These are phyloP conservation scores for Mycena alexandri DNA, from an alignment of 768 basidiomycete genomes.

Conservation along the genomic window DNA sequence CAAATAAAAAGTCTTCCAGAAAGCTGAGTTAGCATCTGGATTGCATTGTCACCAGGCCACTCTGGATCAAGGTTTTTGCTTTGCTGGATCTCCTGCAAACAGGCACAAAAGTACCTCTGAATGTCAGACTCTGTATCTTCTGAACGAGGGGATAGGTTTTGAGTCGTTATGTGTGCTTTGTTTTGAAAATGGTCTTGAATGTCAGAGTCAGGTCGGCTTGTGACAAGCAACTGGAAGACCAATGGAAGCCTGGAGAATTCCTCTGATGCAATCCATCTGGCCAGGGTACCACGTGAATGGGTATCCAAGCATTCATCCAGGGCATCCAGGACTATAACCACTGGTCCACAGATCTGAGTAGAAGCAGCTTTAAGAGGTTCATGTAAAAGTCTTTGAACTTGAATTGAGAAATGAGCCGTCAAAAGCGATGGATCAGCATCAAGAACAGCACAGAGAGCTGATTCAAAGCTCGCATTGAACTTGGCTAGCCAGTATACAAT, in stretches of 20 bases:
- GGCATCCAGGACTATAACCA: neutral
- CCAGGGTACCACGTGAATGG: neutral
- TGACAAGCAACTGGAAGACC: neutral
- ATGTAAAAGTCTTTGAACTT: neutral
- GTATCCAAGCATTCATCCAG: slow-evolving; percentile 4
- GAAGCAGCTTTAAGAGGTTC: neutral
- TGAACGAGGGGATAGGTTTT: too few species aligned
- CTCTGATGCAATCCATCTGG: neutral
- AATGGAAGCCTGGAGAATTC: neutral
- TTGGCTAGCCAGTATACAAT: neutral
- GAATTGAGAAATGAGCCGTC: neutral
- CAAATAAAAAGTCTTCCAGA: slow-evolving; percentile 3
- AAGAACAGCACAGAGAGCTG: neutral
- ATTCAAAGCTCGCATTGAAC: neutral
- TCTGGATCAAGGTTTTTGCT: neutral
- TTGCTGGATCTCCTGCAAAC: too few species aligned
- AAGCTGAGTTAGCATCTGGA: neutral
- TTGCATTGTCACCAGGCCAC: neutral
- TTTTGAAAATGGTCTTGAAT: neutral
- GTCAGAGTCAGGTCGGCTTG: neutral
- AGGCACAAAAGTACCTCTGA: neutral
- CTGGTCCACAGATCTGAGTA: neutral
- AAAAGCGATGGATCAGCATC: neutral
- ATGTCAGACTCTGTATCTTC: neutral
- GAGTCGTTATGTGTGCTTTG: too few species aligned